These are phyloP conservation scores for Ogataea degrootiae DNA, from an alignment of 805 yeast species.

Conservation along the genomic window DNA sequence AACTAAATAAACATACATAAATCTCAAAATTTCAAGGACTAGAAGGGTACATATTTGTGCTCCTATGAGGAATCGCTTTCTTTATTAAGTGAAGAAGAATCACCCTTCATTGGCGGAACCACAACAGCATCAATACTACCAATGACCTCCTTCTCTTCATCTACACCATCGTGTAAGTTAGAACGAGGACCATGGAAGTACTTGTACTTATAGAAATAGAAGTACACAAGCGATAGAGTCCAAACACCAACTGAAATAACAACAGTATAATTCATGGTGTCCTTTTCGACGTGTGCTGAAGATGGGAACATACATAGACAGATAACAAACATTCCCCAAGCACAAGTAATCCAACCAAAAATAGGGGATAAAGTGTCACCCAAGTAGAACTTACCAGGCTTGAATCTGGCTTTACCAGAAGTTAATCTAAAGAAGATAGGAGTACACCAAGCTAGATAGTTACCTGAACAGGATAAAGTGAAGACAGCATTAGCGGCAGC, in stretches of 20 bases:
- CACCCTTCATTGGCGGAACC: too few species aligned
- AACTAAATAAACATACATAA: too few species aligned
- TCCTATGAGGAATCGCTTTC: too few species aligned
- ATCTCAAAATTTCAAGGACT: too few species aligned
- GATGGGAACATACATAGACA: slow-evolving; percentile 62
- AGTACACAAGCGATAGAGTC: background rate
- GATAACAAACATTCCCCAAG: slow-evolving; percentile 50
- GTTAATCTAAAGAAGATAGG: slow-evolving; percentile 54
- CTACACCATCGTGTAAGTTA: background rate
- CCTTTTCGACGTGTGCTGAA: slow-evolving; percentile 32
- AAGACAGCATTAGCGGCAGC: slow-evolving; percentile 68
- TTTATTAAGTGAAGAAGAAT: too few species aligned
- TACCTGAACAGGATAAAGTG: slow-evolving; percentile 58
- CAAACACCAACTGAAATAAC: slow-evolving; percentile 50
- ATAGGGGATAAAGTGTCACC: slow-evolving; percentile 46
- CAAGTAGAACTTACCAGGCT: slow-evolving; percentile 63
- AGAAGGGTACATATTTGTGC: too few species aligned
- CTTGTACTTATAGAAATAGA: background rate
- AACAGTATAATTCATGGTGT: slow-evolving; percentile 64
- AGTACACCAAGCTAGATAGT: slow-evolving; percentile 57
- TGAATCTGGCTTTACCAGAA: slow-evolving; percentile 44
- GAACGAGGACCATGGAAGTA: background rate
- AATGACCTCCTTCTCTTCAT: background rate
- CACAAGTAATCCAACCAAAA: slow-evolving; percentile 39
- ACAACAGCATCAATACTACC: too few species aligned